These are phyloP conservation scores for Sanghuangporus baumii DNA, from an alignment of 1,284 basidiomycete genomes.

Conservation along the genomic window DNA sequence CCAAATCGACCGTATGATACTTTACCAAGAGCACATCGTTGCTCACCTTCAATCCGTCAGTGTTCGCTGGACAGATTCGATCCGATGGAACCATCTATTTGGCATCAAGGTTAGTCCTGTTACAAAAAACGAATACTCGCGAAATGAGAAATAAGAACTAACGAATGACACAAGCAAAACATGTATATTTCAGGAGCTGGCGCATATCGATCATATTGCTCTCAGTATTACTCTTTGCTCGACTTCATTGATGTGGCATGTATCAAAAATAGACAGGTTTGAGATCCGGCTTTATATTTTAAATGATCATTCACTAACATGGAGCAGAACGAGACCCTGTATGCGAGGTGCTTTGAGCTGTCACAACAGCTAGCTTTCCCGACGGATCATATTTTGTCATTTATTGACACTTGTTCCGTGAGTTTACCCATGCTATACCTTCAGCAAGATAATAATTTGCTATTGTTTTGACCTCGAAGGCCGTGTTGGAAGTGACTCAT, in stretches of 20 bases:
- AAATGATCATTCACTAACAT: neutral
- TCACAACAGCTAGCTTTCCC: slow-evolving; percentile 8
- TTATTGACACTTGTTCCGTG: slow-evolving; percentile 4
- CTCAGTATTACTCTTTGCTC: slow-evolving; percentile 7
- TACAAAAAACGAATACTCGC: no score
- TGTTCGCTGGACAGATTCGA: slow-evolving; percentile 1
- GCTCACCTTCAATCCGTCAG: neutral
- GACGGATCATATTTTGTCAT: slow-evolving; percentile 6
- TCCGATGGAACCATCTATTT: slow-evolving; percentile 7
- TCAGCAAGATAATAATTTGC: neutral
- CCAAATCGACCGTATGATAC: slow-evolving; percentile 5
- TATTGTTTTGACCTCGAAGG: neutral
- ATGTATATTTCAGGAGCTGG: slow-evolving; percentile 6
- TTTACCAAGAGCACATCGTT: slow-evolving; percentile 7
- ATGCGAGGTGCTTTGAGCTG: slow-evolving; percentile 2
- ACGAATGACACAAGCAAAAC: neutral
- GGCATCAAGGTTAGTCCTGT: neutral
- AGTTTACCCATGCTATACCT: neutral
- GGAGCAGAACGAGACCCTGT: neutral
- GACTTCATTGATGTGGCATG: neutral
- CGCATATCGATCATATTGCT: slow-evolving; percentile 15
- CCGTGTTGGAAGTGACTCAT: slow-evolving; percentile 3
- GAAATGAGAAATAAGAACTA: neutral
- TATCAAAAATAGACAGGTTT: neutral
- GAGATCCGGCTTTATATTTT: neutral